These are phyloP conservation scores for Mollisia scopiformis DNA, from an alignment of 2,329 filamentous ascomycete species.

Conservation along the genomic window DNA sequence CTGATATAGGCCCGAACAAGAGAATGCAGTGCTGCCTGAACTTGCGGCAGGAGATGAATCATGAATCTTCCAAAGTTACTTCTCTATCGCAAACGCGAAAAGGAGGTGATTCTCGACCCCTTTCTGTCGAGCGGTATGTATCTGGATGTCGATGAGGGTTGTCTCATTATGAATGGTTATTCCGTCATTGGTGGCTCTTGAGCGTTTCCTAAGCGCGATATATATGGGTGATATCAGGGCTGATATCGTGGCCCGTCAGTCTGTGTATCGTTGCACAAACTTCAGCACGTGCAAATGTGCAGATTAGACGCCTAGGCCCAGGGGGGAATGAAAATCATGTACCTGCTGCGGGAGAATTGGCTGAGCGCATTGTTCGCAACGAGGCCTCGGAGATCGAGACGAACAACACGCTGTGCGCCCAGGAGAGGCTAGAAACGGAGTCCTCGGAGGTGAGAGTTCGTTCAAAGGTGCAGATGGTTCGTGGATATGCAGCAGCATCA, in stretches of 20 bases:
- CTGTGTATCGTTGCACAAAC: not conserved
- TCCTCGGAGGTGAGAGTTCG: not conserved
- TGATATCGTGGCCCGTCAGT: not conserved
- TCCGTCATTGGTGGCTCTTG: slow-evolving; percentile 3
- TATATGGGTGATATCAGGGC: not conserved
- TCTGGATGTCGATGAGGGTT: not conserved
- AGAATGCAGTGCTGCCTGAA: slow-evolving; percentile 1
- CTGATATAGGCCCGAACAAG: not conserved
- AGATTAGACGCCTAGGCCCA: not conserved
- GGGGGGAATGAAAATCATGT: not conserved
- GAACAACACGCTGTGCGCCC: not conserved
- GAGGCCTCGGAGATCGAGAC: not conserved
- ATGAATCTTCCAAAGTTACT: not conserved
- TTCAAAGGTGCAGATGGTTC: not conserved
- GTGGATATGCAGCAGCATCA: not conserved
- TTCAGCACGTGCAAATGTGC: not conserved
- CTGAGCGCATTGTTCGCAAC: not conserved
- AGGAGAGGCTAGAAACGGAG: not conserved
- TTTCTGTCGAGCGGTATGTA: not conserved
- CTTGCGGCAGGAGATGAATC: not conserved
- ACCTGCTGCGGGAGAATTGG: not conserved
- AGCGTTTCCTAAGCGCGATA: not conserved
- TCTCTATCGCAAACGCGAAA: slow-evolving; percentile 4
- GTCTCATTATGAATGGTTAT: not conserved
- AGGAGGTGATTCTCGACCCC: not conserved